These are phyloP conservation scores for Quercus tomentella DNA, from an alignment of 331 rosid genomes.

Conservation along the genomic window DNA sequence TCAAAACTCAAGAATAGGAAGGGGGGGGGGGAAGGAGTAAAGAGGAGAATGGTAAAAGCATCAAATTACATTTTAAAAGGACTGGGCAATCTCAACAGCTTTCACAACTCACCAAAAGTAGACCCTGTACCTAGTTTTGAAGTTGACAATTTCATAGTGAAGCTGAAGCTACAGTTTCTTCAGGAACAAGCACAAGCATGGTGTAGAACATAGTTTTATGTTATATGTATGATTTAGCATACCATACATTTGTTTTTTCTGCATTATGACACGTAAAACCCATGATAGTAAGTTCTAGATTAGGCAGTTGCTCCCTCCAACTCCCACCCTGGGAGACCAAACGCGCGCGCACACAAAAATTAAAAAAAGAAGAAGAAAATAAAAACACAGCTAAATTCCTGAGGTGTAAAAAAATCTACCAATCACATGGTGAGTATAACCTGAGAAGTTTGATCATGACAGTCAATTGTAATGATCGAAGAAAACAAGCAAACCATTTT, in stretches of 20 bases:
- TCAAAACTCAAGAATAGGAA: constrained; percentile 20
- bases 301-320: background rate
- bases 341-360: background rate
- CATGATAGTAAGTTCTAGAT: background rate
- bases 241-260: background rate
- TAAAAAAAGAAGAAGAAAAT: background rate
- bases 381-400: background rate
- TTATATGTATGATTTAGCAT: background rate
- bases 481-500: background rate
- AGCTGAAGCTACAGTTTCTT: background rate
- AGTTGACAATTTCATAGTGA: constrained; percentile 21
- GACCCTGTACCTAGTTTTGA: background rate
- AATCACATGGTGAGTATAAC: background rate
- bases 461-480: background rate
- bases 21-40: background rate
- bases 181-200: background rate
- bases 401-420: background rate
- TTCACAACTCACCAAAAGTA: constrained; percentile 11
- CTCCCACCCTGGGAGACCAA: background rate
- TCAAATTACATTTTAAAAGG: background rate
- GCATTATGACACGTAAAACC: constrained; percentile 1
- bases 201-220: constrained; percentile 7
- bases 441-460: background rate
- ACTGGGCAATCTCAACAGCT: background rate
- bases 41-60: constrained; percentile 1